Base-by-base conservation (phyloP, 345 rosid genomes). In the Ceriops zippeliana region DNA sequence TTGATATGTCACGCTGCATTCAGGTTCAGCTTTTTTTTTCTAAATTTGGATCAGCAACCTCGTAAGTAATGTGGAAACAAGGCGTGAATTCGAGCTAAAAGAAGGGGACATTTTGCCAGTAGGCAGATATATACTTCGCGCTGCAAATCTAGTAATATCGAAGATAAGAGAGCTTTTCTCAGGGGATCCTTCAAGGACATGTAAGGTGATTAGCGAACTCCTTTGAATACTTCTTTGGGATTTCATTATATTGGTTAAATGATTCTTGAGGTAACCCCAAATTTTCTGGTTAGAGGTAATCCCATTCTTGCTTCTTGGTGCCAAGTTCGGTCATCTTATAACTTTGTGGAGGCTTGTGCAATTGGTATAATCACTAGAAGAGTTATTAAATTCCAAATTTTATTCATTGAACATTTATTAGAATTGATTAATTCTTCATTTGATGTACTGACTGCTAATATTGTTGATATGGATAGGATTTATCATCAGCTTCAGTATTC, bases 161-260 rank as follows among this genome's bases (percentile, higher is more conserved):
- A 87, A 80, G 82, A 81, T 69, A 8, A 82, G 81, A 52, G 79
- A 84, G 77, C 85, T 95, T 58, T 95, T 95, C 87, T 95, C 99
- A 6, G 99, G 97, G 46, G 99, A 95, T 71, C 97, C 97, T 61
- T 84, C 87, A 31, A 91, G 74, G 90, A 95, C 99, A 71, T 90
- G 91, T 65, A 89, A 88, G 79, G 99, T 95, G 83, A 70, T 52
- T 47, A 35, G 7, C 56, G 51, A 38, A 42, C 28, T 38, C 38
- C 47, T 58, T 34, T 52, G 10, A 34, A 28, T 52, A 27, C 6
- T 27, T 31, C 34, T 35, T 21, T 42, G 1, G 13, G 35, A 47
- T 21, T 24, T 56, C 56, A 61, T 53, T 24, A 63, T 21, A 66
- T 73, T 63, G 73, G 52, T 63, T 17, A 28, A 61, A 32, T 54